Base-by-base conservation (phyloP, 75 land plant genomes). In the Chamaecyparis obtusa region DNA sequence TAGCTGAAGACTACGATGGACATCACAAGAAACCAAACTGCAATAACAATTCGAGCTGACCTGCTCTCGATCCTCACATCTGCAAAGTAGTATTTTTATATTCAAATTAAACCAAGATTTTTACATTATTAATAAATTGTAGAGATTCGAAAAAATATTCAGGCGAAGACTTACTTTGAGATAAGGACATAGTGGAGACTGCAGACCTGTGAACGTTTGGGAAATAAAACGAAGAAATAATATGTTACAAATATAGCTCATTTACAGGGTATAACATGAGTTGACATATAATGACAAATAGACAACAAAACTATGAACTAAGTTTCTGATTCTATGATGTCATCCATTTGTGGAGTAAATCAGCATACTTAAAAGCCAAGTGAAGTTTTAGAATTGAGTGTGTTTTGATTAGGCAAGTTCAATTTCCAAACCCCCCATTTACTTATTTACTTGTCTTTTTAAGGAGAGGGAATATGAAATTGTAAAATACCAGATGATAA, bases 11-110 rank as follows among this genome's bases (percentile, higher is more conserved):
- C 94, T 24, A 96, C 71, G 8, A 96, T 93, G 2, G 94, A 91
- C 49, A 94, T 93, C 14, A 95, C 96, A 86, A 96, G 90, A 13
- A 94, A 72, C 95, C 97, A 96, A 54, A 96, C 88, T 49, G 95
- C 88, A 48, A 95, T 60, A 86, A 93, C 94, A 41, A 93, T 88
- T 69, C 94, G 87, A 44, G 95, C 87, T 83, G 91, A 77, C 36
- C 91, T 95, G 91, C 91, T 93, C 69, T 88, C 86, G 54, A 96
- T 89, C 76, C 82, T 93, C 89, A 93, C 93, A 77, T 90, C 97
- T 96, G 92, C 67, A 80, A 82, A 60, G 24, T 56, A 17, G 21
- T 56, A 15, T 17, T 3, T 44, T 44, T 44, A 56, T 56, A 56
- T 16, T 56, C 21, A 56, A 56, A 3, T 60, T 19, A 60, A 17